phyloP scores from a whole-genome alignment of 2,329 filamentous ascomycete species.

The Neopestalotiopsis sp. region DNA sequence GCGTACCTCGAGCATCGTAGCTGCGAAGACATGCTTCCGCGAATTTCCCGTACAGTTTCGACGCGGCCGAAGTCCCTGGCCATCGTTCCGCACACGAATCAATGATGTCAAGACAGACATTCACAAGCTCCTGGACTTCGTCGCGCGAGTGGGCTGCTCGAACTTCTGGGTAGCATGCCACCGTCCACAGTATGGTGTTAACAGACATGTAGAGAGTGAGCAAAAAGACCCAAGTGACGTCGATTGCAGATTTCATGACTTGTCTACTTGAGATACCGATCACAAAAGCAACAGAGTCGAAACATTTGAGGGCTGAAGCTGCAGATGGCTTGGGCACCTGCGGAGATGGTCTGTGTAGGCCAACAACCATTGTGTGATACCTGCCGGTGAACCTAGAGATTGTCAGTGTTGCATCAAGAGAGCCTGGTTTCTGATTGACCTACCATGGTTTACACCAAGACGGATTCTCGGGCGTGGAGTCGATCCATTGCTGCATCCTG shows the following conservation, averaged over 20 bases:
- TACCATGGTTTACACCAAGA: constrained; percentile 81
- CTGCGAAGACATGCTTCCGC: constrained; percentile 86
- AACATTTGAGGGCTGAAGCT: constrained; percentile 80
- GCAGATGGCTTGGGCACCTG: constrained; percentile 86
- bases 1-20: constrained; percentile 68
- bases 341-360: constrained; percentile 87
- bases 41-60: constrained; percentile 85
- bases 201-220: constrained; percentile 89
- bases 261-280: constrained; percentile 82
- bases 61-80: constrained; percentile 86
- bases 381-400: constrained; percentile 63
- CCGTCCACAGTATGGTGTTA: constrained; percentile 89
- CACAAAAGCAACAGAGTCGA: constrained; percentile 80
- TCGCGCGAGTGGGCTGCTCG: constrained; percentile 73
- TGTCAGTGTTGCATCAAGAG: constrained; percentile 13
- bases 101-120: constrained; percentile 78
- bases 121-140: constrained; percentile 77
- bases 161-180: constrained; percentile 80
- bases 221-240: constrained; percentile 93
- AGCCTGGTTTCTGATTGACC: constrained; percentile 33
- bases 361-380: constrained; percentile 87
- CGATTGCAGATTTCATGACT: constrained; percentile 75
- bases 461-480: constrained; percentile 73
- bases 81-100: constrained; percentile 83
- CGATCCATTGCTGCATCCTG: constrained; percentile 81